phyloP scores from a whole-genome alignment of 306 rosid species.

The Medicago arabica region DNA sequence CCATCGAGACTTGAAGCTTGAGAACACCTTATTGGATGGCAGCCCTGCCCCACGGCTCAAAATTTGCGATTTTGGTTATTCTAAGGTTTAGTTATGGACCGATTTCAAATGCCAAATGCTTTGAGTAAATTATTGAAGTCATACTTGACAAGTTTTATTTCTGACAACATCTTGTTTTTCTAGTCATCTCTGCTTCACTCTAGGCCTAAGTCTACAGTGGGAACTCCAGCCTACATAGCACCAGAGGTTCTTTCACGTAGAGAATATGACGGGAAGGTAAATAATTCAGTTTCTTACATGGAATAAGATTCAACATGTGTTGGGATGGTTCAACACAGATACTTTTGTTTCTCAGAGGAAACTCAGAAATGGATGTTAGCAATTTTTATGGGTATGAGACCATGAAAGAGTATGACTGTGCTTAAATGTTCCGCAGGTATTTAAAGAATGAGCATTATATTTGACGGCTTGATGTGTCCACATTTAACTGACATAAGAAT shows the following conservation, averaged over 20 bases:
- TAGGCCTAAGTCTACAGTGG: conserved; percentile 81
- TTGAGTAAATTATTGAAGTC: conserved; percentile 17
- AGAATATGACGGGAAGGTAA: conserved; percentile 92
- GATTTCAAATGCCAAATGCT: conserved; percentile 36
- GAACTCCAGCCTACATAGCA: conserved; percentile 92
- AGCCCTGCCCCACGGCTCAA: conserved; percentile 91
- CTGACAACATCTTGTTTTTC: conserved; percentile 49
- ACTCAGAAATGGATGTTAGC: conserved; percentile 11
- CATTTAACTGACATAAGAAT: conserved; percentile 13
- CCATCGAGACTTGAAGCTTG: conserved; percentile 86
- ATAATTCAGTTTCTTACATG: conserved; percentile 36
- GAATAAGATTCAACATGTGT: conserved; percentile 16
- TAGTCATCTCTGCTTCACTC: conserved; percentile 89
- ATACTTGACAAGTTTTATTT: conserved; percentile 16
- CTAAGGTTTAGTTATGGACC: conserved; percentile 62
- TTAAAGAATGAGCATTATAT: conserved; percentile 7
- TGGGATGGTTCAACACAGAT: conserved; percentile 17
- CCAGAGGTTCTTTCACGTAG: conserved; percentile 88
- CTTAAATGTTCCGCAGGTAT: neutral
- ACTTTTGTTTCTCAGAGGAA: conserved; percentile 25
- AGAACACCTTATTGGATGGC: conserved; percentile 83
- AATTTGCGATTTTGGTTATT: conserved; percentile 90
- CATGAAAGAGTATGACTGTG: conserved; percentile 24
- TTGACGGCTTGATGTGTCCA: conserved; percentile 30
- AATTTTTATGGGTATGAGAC: neutral